A percentile compares a stretch with the other conserved stretches of the same genome.
Evolutionary conservation across 78 protist species (phyloP).

Genomic region (Dictyostelium intermedium): DNA sequence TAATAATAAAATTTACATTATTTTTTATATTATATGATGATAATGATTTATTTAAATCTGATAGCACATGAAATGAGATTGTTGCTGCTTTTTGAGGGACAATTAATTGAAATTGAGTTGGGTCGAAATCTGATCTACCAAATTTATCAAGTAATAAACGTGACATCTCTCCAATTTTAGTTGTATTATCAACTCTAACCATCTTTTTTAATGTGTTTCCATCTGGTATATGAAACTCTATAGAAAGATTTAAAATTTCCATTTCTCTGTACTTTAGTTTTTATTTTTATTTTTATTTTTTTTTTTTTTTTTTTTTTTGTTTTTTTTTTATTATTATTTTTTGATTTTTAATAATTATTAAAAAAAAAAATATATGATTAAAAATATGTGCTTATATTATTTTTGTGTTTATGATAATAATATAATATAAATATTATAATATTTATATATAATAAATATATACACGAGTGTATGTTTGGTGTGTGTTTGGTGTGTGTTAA

Average conservation of each 20-base stretch:
- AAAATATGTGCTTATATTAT: background rate
- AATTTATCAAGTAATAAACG: constrained; percentile 54
- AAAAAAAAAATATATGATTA: background rate
- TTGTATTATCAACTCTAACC: constrained; percentile 39
- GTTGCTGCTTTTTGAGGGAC: background rate
- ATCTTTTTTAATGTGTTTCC: constrained; percentile 36
- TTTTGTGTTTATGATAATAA: background rate
- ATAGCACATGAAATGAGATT: background rate
- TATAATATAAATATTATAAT: background rate
- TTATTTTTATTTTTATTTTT: background rate
- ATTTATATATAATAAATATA: background rate
- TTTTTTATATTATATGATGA: constrained; percentile 45
- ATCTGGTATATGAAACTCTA: constrained; percentile 56
- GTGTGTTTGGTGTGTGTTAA: background rate
- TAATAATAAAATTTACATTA: constrained; percentile 67
- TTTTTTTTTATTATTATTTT: background rate
- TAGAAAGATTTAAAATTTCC: constrained; percentile 39
- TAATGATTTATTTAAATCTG: constrained; percentile 43
- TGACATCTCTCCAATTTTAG: constrained; percentile 50
- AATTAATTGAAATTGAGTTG: constrained; percentile 42
- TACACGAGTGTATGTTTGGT: background rate
- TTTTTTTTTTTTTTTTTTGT: constrained; percentile 3
- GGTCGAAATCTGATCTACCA: constrained; percentile 51
- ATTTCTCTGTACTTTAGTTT: background rate
- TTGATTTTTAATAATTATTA: background rate